Evolutionary conservation across 2,329 filamentous ascomycete species (phyloP).

Genomic region (Pestalotiopsis sp.): DNA sequence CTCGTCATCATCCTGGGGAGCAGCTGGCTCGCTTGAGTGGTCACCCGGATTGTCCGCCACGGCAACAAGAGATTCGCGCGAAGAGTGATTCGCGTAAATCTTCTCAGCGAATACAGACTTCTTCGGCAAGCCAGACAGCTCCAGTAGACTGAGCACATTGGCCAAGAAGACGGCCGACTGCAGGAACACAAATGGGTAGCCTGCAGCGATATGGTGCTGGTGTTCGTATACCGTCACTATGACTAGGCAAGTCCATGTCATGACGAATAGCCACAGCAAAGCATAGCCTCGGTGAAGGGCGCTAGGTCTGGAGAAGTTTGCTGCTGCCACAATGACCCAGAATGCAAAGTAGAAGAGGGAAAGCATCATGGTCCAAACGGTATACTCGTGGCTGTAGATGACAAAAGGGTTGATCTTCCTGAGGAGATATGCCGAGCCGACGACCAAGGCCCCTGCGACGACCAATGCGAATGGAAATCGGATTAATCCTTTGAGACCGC

Average conservation of each 20-base stretch:
- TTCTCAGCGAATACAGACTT: constrained; percentile 70
- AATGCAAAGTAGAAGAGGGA: constrained; percentile 77
- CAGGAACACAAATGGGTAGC: constrained; percentile 81
- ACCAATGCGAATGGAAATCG: constrained; percentile 77
- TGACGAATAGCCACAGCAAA: constrained; percentile 79
- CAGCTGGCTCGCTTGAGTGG: constrained; percentile 11
- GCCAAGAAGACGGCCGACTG: constrained; percentile 75
- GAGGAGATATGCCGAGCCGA: constrained; percentile 73
- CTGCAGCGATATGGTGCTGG: constrained; percentile 70
- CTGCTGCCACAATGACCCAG: constrained; percentile 72
- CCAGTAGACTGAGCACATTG: constrained; percentile 72
- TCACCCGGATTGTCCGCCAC: constrained; percentile 11
- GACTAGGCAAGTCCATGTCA: constrained; percentile 74
- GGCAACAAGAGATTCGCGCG: constrained; percentile 35
- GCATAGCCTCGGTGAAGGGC: constrained; percentile 82
- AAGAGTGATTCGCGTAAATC: constrained; percentile 50
- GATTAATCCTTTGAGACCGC: constrained; percentile 80
- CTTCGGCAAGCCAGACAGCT: constrained; percentile 73
- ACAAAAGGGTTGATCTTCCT: constrained; percentile 86
- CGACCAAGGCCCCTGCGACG: constrained; percentile 65
- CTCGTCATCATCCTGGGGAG: constrained; percentile 14
- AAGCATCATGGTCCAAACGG: constrained; percentile 79
- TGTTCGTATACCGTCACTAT: constrained; percentile 76
- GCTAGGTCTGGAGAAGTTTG: constrained; percentile 78
- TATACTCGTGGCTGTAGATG: constrained; percentile 84